Percentiles rank a stretch among this genome's conserved stretches.
Evolutionary conservation across 1,139 yeast species (phyloP).

Genomic region (Pneumocystis carinii): DNA sequence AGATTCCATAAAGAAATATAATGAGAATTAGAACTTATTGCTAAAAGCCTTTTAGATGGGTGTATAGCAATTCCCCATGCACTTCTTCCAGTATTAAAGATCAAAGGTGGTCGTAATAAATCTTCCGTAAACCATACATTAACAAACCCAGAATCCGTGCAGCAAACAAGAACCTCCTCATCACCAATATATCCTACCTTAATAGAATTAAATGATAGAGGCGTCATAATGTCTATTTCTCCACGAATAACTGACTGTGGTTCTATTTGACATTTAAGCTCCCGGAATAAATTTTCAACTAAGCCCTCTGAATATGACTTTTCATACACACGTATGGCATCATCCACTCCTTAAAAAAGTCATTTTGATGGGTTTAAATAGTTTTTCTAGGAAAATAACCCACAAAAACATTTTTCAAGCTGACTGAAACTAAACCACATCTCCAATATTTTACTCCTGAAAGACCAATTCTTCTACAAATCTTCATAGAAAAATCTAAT

Average conservation of each 20-base stretch:
- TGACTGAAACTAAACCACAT: neutral
- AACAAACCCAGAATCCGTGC: slow-evolving; percentile 3
- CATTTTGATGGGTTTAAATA: neutral
- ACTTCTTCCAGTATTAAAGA: slow-evolving; percentile 3
- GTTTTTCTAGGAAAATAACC: neutral
- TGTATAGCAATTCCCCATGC: slow-evolving; percentile 6
- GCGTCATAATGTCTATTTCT: neutral
- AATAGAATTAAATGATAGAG: neutral
- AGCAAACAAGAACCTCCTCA: slow-evolving; percentile 4
- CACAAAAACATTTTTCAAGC: neutral
- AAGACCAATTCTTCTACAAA: neutral
- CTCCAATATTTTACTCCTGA: neutral
- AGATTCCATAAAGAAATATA: slow-evolving; percentile 2
- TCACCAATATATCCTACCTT: slow-evolving; percentile 1
- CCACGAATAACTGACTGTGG: neutral
- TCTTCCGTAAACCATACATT: slow-evolving; percentile 1
- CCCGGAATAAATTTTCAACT: neutral
- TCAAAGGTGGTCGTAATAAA: neutral
- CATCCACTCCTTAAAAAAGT: neutral
- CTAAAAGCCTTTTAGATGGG: neutral
- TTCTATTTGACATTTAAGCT: neutral
- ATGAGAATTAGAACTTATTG: slow-evolving; percentile 4
- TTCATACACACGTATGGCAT: neutral
- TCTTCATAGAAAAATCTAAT: neutral
- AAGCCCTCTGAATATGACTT: neutral